phyloP scores from a whole-genome alignment of 805 yeast species.

The Limtongozyma cylindracea region DNA sequence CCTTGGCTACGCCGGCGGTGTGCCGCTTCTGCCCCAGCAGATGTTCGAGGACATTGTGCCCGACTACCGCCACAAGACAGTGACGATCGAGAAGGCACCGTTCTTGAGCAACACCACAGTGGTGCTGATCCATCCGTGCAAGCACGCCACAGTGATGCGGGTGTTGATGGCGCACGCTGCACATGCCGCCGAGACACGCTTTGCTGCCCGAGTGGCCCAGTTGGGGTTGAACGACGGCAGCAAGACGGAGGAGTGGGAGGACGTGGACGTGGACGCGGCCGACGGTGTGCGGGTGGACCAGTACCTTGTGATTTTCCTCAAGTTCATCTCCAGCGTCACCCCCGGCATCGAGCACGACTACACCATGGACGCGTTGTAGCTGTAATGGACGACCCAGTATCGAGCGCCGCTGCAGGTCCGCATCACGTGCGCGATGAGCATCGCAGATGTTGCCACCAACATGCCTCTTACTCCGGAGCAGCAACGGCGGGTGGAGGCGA shows the following conservation, averaged over 20 bases:
- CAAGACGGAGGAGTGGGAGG: slow-evolving; percentile 13
- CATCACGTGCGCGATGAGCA: too few species aligned
- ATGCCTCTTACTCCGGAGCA: slow-evolving; percentile 21
- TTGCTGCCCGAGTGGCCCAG: too few species aligned
- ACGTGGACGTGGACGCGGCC: slow-evolving; percentile 8
- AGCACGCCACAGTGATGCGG: slow-evolving; percentile 86
- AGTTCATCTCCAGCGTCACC: slow-evolving; percentile 88
- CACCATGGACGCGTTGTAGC: slow-evolving; percentile 81
- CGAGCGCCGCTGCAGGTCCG: too few species aligned
- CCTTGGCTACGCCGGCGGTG: slow-evolving; percentile 70
- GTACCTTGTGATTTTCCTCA: slow-evolving; percentile 68
- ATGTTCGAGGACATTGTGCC: slow-evolving; percentile 90
- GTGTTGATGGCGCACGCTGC: slow-evolving; percentile 56
- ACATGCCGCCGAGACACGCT: too few species aligned
- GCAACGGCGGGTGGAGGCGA: slow-evolving; percentile 18
- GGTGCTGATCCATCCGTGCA: slow-evolving; percentile 89
- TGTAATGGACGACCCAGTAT: too few species aligned
- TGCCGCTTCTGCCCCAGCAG: slow-evolving; percentile 63
- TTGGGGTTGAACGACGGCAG: too few species aligned
- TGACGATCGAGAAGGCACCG: slow-evolving; percentile 85
- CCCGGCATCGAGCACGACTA: slow-evolving; percentile 96
- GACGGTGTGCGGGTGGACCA: slow-evolving; percentile 59
- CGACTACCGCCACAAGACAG: slow-evolving; percentile 89
- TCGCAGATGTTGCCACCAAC: too few species aligned
- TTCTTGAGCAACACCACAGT: slow-evolving; percentile 50